These are phyloP conservation scores for Calophaca sinica DNA, from an alignment of 306 rosid genomes.

Conservation along the genomic window DNA sequence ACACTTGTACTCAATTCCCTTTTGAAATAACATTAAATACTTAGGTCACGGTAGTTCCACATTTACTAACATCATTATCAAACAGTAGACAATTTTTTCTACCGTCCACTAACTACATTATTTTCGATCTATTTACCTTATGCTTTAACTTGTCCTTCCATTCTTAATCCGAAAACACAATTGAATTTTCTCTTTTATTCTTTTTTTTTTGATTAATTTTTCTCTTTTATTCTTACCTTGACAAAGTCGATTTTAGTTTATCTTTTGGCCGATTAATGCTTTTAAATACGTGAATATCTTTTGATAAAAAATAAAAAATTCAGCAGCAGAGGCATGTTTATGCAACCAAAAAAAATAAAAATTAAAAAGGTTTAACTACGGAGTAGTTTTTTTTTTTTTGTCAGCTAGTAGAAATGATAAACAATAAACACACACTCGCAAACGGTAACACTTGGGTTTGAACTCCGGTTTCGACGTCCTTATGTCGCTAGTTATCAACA, in stretches of 20 bases:
- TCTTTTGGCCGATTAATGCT: background rate
- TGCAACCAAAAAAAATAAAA: background rate
- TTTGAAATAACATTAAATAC: conserved; percentile 45
- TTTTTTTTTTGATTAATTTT: background rate
- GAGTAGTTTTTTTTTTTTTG: too few species aligned
- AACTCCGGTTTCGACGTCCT: too few species aligned
- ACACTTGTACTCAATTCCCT: conserved; percentile 36
- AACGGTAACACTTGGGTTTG: too few species aligned
- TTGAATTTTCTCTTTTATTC: background rate
- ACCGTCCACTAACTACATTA: conserved; percentile 17
- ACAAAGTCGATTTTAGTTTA: background rate
- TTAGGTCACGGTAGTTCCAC: conserved; percentile 37
- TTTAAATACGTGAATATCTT: background rate
- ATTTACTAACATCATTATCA: conserved; percentile 42
- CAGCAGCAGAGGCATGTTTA: background rate
- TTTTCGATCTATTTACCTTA: conserved; percentile 8
- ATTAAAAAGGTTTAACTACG: too few species aligned
- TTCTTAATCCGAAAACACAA: background rate
- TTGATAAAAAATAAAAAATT: too few species aligned
- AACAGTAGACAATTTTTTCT: conserved; percentile 6
- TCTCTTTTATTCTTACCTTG: too few species aligned
- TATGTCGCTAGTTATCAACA: background rate
- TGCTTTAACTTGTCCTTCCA: conserved; percentile 17
- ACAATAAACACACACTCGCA: too few species aligned
- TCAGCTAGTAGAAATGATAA: too few species aligned